phyloP scores from a whole-genome alignment of 2,329 filamentous ascomycete genomes.

The Fusarium drepaniforme region DNA sequence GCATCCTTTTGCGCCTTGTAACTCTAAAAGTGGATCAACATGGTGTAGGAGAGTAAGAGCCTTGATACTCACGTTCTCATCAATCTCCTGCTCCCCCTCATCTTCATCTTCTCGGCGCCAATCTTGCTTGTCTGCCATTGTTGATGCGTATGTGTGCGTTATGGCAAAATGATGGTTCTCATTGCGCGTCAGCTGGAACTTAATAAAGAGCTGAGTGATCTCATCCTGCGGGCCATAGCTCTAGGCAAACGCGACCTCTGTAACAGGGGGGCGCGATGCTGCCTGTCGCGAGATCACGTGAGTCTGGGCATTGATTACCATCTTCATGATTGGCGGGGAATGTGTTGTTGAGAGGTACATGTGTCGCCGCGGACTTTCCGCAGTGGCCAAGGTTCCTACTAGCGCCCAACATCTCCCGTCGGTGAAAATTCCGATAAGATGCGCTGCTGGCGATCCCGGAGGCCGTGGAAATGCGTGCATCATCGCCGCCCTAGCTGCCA shows the following conservation, averaged over 20 bases:
- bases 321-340: conserved; percentile 43
- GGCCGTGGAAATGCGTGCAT: conserved; percentile 41
- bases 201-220: conserved; percentile 39
- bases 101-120: conserved; percentile 71
- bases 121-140: conserved; percentile 55
- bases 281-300: conserved; percentile 50
- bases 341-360: conserved; percentile 27
- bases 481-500: conserved; percentile 38
- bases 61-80: conserved; percentile 68
- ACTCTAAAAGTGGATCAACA: conserved; percentile 63
- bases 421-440: conserved; percentile 38
- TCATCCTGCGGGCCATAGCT: conserved; percentile 42
- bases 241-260: conserved; percentile 49
- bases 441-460: conserved; percentile 39
- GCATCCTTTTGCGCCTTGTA: conserved; percentile 97
- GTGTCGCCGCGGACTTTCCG: neutral
- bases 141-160: conserved; percentile 19
- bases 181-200: conserved; percentile 38
- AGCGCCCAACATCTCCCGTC: conserved; percentile 6
- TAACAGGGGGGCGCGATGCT: conserved; percentile 36
- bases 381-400: neutral
- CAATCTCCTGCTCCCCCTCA: conserved; percentile 70
- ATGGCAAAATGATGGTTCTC: conserved; percentile 12
- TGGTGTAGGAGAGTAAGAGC: conserved; percentile 8
- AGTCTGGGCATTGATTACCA: conserved; percentile 30